These are phyloP conservation scores for Tuber aestivum DNA, from an alignment of 495 filamentous ascomycete species.

Conservation along the genomic window DNA sequence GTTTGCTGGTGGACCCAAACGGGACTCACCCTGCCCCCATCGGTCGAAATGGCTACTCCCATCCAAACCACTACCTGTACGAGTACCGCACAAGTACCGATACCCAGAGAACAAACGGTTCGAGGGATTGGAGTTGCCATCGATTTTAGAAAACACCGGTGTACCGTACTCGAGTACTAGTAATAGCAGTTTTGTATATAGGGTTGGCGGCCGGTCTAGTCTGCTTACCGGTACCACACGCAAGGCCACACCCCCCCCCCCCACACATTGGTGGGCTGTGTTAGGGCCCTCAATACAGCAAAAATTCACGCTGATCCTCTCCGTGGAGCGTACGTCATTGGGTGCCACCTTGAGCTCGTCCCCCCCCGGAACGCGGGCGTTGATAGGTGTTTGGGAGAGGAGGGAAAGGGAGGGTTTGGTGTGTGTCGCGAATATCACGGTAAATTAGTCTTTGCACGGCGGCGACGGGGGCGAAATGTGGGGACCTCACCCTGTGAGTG, in stretches of 20 bases:
- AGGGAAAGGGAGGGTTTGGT: background rate
- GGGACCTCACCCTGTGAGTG: background rate
- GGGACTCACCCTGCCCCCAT: no score
- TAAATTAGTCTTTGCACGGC: background rate
- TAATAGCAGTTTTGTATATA: no score
- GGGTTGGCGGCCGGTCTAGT: no score
- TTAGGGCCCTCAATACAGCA: background rate
- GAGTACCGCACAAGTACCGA: no score
- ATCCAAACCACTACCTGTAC: no score
- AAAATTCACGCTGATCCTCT: background rate
- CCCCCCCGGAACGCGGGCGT: background rate
- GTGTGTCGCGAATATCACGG: background rate
- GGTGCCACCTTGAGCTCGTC: background rate
- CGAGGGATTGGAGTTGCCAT: background rate
- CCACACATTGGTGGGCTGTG: background rate
- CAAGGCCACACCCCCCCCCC: background rate
- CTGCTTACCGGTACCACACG: background rate
- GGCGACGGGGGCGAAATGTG: background rate
- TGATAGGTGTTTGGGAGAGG: background rate
- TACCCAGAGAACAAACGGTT: background rate
- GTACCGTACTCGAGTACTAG: no score
- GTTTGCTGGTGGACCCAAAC: background rate
- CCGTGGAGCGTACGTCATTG: conserved; percentile 1
- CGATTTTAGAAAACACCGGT: background rate
- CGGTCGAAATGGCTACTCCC: no score